Base-by-base conservation (phyloP, 2,329 filamentous ascomycete genomes). In the Arthroderma sp. region DNA sequence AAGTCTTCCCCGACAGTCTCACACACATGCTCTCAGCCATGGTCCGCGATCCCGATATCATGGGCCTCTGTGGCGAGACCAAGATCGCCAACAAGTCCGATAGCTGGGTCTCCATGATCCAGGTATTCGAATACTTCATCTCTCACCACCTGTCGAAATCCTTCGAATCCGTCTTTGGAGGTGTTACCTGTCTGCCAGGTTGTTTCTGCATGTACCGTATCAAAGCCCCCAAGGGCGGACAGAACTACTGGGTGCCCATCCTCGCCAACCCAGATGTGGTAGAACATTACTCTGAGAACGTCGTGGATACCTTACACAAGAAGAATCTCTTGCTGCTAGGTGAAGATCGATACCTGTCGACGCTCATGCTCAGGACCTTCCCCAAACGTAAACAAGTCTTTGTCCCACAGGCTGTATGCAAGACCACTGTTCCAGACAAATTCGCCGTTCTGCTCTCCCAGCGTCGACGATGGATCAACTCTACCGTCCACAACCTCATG, bases 131-230 rank as follows among this genome's bases (percentile, higher is more conserved):
- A 77, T 81, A 97, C 77, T 98, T 97, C 77, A 93, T 98, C 74
- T 97, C 93, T 1, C 93, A 98, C 72, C 94, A 98, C 71, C 81
- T 94, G 66, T 83, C 91, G 67, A 98, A 98, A 75, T 90, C 91
- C 2, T 98, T 98, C 74, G 93, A 98, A 73, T 96, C 91, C 0
- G 87, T 96, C 63, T 98, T 98, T 73, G 93, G 93, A 74, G 93
- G 93, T 86, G 93, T 98, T 60, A 98, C 93, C 62, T 98, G 93
- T 79, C 79, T 98, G 65, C 93, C 93, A 15, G 93, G 93, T 63
- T 98, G 93, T 79, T 98, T 98, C 84, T 96, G 90, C 80, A 98
- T 98, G 94, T 98, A 98, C 77, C 88, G 93, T 67, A 97, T 98
- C 81, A 98, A 98, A 76, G 88, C 93, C 31, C 94, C 93, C 60